Base-by-base conservation (phyloP, 306 rosid species). In the Malus asiatica region DNA sequence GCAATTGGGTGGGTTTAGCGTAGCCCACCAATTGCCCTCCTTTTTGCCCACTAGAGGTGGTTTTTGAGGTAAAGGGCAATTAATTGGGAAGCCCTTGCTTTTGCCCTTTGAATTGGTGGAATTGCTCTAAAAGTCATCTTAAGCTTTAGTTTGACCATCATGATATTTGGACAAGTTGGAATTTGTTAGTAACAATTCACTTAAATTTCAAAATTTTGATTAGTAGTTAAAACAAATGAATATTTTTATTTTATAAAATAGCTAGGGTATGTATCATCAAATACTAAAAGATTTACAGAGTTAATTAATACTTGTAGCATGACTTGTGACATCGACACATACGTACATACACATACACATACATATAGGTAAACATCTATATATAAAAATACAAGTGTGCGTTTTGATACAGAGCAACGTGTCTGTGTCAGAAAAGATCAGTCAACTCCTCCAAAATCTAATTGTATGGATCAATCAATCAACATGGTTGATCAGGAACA, bases 401-500 rank as follows among this genome's bases (percentile, higher is more conserved):
- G 45, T 48, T 44, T 1, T 44, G 59, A 78, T 53, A 1, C 32
- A 52, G 35, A 76, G 25, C 70, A 40, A 52, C 45, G 67, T 77
- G 59, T 65, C 69, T 20, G 35, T n/a, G 13, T 60, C 6, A 12
- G 11, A 44, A 38, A 13, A 78, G 15, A 74, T 51, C 38, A 62
- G 46, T n/a, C 4, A n/a, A 57, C 33, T 27, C 18, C 38, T 30
- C n/a, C 22, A 32, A 32, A 64, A 18, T 32, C 22, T 14, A 16
- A 30, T 64, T 30, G 42, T 64, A 38, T 32, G 68, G 23, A 57
- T 57, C 62, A 27, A 64, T 32, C 44, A 38, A 64, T 30, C 20
- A 30, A 63, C 45, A 88, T 91, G 96, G 92, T 79, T 16, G 86
- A 75, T 44, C 45, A 48, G 11, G 93, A 88, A 70, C 84, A 86